Percentiles rank a stretch among this genome's conserved stretches.
Evolutionary conservation across 2,329 filamentous ascomycete species (phyloP).

Genomic region (Aspergillus novoparasiticus): DNA sequence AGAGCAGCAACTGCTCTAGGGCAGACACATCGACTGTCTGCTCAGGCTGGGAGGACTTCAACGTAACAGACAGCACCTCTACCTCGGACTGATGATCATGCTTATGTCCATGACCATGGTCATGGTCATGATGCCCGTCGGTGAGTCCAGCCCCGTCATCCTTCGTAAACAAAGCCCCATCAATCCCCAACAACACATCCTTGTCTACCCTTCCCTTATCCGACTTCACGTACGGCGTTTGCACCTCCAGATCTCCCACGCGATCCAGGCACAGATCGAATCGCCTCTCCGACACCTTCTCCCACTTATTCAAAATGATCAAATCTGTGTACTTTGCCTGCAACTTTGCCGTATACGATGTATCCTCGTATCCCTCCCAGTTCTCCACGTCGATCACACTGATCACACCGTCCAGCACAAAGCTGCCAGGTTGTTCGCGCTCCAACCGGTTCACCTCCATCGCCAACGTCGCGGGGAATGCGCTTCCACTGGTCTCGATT

Average conservation of each 20-base stretch:
- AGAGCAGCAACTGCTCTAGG: constrained; percentile 67
- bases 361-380: constrained; percentile 90
- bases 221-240: constrained; percentile 83
- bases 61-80: constrained; percentile 82
- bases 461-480: constrained; percentile 84
- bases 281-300: constrained; percentile 69
- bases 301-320: constrained; percentile 93
- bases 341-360: constrained; percentile 81
- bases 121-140: constrained; percentile 37
- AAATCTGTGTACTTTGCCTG: constrained; percentile 90
- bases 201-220: constrained; percentile 76
- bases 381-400: constrained; percentile 94
- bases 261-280: constrained; percentile 79
- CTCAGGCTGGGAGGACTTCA: constrained; percentile 51
- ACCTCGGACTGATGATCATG: constrained; percentile 78
- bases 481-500: constrained; percentile 87
- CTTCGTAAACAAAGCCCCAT: constrained; percentile 67
- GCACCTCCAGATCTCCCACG: constrained; percentile 77
- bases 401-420: constrained; percentile 82
- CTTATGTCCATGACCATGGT: constrained; percentile 45
- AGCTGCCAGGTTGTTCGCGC: constrained; percentile 61
- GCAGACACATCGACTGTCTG: constrained; percentile 58
- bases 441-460: constrained; percentile 84
- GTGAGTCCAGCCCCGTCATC: constrained; percentile 30
- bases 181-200: constrained; percentile 82